Evolutionary conservation across 2,329 filamentous ascomycete species (phyloP).

Genomic region (Pseudopyrenochaeta lycopersici): DNA sequence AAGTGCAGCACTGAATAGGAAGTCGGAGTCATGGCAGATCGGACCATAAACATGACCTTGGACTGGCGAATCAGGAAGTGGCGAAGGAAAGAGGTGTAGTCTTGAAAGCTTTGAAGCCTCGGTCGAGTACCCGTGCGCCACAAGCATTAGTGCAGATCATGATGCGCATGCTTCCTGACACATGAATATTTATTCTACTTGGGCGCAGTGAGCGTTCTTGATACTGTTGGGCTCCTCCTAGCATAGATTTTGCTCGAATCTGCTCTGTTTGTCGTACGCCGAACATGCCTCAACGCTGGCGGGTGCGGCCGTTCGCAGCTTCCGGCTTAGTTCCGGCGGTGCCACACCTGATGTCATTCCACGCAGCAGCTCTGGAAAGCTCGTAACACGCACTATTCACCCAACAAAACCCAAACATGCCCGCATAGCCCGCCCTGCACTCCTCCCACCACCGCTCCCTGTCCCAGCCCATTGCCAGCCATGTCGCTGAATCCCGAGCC

Average conservation of each 20-base stretch:
- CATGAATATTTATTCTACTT: not conserved
- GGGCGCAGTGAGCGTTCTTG: too few relatives aligned
- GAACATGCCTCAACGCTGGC: not conserved
- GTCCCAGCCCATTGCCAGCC: conserved; percentile 17
- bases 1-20: not conserved
- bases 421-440: conserved; percentile 5
- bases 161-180: not conserved
- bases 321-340: conserved; percentile 15
- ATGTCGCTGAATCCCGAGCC: conserved; percentile 56
- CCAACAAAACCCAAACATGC: conserved; percentile 29
- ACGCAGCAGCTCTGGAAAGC: conserved; percentile 26
- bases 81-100: conserved; percentile 16
- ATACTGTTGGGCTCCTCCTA: too few relatives aligned
- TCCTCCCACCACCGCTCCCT: conserved; percentile 3
- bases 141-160: conserved; percentile 12
- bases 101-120: conserved; percentile 18
- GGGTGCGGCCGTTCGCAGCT: conserved; percentile 5
- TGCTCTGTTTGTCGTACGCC: not conserved
- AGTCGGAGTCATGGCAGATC: conserved; percentile 23
- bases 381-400: conserved; percentile 26
- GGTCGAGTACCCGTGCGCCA: conserved; percentile 22
- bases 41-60: conserved; percentile 22
- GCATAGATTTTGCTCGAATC: too few relatives aligned
- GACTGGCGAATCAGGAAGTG: conserved; percentile 34
- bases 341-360: conserved; percentile 26